Conservation (phyloP, 1,284 basidiomycete genomes). For the Prillingera fragicola region DNA sequence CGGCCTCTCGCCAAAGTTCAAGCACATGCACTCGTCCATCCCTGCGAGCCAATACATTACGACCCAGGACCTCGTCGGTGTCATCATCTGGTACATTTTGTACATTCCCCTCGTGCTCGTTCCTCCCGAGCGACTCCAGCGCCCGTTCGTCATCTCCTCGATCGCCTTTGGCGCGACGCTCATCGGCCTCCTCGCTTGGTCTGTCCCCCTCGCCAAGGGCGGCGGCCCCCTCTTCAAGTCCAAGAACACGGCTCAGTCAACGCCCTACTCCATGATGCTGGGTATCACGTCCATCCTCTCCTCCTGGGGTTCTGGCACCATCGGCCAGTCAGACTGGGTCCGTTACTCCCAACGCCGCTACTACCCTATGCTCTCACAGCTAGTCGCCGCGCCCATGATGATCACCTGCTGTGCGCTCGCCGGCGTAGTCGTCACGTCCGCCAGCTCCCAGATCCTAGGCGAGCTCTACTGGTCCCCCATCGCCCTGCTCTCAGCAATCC, state of each 20-base stretch:
- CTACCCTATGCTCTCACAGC: constrained; percentile 21
- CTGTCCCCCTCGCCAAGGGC: constrained; percentile 21
- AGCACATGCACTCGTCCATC: constrained; percentile 17
- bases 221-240: constrained; percentile 31
- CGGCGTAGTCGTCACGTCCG: constrained; percentile 31
- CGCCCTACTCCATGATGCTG: constrained; percentile 28
- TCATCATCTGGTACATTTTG: constrained; percentile 28
- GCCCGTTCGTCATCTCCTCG: constrained; percentile 29
- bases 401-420: constrained; percentile 27
- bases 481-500: constrained; percentile 23
- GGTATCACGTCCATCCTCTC: constrained; percentile 32
- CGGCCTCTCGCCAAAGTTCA: constrained; percentile 25
- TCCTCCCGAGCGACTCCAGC: constrained; percentile 31
- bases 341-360: constrained; percentile 28
- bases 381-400: constrained; percentile 26
- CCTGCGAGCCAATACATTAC: constrained; percentile 20
- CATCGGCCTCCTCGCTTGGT: constrained; percentile 32
- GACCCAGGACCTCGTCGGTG: constrained; percentile 26
- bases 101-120: constrained; percentile 31
- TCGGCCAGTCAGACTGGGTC: constrained; percentile 33
- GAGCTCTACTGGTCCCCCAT: constrained; percentile 29
- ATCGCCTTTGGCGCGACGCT: constrained; percentile 24
- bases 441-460: constrained; percentile 19
- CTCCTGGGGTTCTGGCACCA: constrained; percentile 27
- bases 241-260: constrained; percentile 16